Evolutionary conservation across 495 filamentous ascomycete genomes (phyloP), one percentile per base, ranked within the genome.

Genomic region (Lasiosphaeria hispida): DNA sequence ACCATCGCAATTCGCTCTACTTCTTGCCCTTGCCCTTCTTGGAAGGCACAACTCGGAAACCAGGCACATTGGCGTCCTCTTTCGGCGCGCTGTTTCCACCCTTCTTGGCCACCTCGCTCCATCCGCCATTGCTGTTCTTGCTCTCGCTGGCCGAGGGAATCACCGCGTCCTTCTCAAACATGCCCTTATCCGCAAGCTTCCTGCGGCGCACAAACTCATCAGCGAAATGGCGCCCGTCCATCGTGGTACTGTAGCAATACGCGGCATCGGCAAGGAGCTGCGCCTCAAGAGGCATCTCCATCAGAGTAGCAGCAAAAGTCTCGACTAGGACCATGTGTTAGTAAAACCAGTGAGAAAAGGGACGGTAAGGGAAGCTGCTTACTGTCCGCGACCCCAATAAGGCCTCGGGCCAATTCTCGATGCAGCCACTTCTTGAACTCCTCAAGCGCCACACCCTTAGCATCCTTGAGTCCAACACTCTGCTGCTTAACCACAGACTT

Each of bases 81-180:
- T 71, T 74, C 36, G 70, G 61, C 14, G 67, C 65, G 34, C 57
- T 69, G 48, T 70, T 72, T 58, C 72, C 70, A 62, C 77, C 80
- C 81, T 96, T 96, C 85, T 97, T 97, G 8, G 94, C 94, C 62
- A 98, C 94, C 76, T 97, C 95, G 66, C 83, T 96, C 94, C 94
- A 97, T 23, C 94, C 94, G 55, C 90, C 88, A 51, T 74, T 80
- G 40, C 77, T 75, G 19, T 69, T 72, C 17, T 76, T 76, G 48
- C 64, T 70, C 18, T 72, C 74, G 43, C 75, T 77, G 1, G 68
- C 74, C 50, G 78, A 77, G 63, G 62, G 78, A 71, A 53, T 79
- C 72, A 53, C 85, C 75, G 67, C 77, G 67, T 68, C 77, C 69
- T 70, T 77, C 64, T 87, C 84, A 1, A 94, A 77, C 34, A 96